phyloP scores from a whole-genome alignment of 495 filamentous ascomycete species.

The Podospora sp. region DNA sequence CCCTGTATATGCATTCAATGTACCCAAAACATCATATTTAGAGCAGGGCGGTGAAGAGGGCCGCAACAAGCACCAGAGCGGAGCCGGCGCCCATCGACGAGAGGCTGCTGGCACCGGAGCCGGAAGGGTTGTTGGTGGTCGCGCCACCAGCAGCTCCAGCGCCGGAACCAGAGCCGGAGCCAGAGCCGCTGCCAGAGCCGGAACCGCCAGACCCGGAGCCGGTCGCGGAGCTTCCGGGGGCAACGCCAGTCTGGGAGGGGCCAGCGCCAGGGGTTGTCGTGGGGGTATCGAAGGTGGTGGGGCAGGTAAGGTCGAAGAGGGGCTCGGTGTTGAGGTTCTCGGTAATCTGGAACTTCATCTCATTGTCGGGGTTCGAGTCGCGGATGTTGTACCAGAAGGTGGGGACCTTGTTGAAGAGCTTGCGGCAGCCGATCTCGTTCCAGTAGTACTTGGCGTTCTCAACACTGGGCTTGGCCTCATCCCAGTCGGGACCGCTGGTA shows the following conservation, averaged over 20 bases:
- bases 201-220: constrained; percentile 25
- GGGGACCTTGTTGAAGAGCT: constrained; percentile 64
- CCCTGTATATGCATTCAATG: neutral
- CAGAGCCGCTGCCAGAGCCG: constrained; percentile 23
- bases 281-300: constrained; percentile 41
- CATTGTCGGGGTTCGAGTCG: constrained; percentile 51
- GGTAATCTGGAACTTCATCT: constrained; percentile 49
- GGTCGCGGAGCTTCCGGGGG: constrained; percentile 26
- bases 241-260: constrained; percentile 25
- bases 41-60: constrained; percentile 14
- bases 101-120: constrained; percentile 5
- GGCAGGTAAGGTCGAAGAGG: constrained; percentile 63
- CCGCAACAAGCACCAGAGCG: constrained; percentile 10
- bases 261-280: constrained; percentile 22
- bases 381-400: constrained; percentile 64
- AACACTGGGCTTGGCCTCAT: constrained; percentile 58
- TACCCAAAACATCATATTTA: neutral
- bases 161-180: constrained; percentile 21
- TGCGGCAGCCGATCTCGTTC: constrained; percentile 68
- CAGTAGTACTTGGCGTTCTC: constrained; percentile 73
- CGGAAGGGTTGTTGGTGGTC: neutral
- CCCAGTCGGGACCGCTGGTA: constrained; percentile 44
- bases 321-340: constrained; percentile 57
- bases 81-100: constrained; percentile 11
- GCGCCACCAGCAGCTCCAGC: constrained; percentile 5